Conservation (phyloP, 805 yeast genomes). For the Metschnikowia colocasiae region DNA sequence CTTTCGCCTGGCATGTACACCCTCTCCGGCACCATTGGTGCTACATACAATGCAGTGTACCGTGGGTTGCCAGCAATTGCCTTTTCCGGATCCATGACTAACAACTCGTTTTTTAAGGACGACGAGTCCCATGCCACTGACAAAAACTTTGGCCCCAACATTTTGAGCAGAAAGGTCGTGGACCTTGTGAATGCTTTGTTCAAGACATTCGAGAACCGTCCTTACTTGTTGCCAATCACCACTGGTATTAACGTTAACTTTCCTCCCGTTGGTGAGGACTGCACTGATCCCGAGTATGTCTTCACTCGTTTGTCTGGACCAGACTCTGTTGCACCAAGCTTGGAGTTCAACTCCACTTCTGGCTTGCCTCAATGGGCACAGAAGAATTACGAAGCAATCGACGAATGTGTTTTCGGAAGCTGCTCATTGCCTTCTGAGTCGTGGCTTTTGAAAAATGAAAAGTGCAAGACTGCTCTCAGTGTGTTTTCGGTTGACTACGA, state of each 20-base stretch:
- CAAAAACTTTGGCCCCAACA: constrained; percentile 22
- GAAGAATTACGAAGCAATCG: constrained; percentile 32
- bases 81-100: constrained; percentile 25
- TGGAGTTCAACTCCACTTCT: constrained; percentile 39
- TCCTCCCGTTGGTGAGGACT: constrained; percentile 25
- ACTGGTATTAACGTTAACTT: constrained; percentile 27
- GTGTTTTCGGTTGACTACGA: constrained; percentile 49
- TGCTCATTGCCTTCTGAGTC: constrained; percentile 23
- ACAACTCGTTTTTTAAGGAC: constrained; percentile 28
- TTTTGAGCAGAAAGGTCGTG: constrained; percentile 25
- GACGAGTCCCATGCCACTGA: constrained; percentile 19
- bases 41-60: constrained; percentile 24
- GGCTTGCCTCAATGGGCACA: constrained; percentile 22
- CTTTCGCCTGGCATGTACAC: constrained; percentile 28
- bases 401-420: constrained; percentile 28
- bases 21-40: constrained; percentile 26
- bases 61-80: constrained; percentile 27
- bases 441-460: constrained; percentile 23
- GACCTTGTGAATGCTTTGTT: constrained; percentile 21
- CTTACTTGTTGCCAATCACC: constrained; percentile 19
- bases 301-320: constrained; percentile 47
- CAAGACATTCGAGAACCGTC: constrained; percentile 15
- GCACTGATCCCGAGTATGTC: constrained; percentile 42
- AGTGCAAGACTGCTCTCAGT: constrained; percentile 44
- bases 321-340: constrained; percentile 27